Evolutionary conservation across 1,139 yeast species (phyloP), one percentile per base, ranked within the genome.

Genomic region (Hansenula sp.): DNA sequence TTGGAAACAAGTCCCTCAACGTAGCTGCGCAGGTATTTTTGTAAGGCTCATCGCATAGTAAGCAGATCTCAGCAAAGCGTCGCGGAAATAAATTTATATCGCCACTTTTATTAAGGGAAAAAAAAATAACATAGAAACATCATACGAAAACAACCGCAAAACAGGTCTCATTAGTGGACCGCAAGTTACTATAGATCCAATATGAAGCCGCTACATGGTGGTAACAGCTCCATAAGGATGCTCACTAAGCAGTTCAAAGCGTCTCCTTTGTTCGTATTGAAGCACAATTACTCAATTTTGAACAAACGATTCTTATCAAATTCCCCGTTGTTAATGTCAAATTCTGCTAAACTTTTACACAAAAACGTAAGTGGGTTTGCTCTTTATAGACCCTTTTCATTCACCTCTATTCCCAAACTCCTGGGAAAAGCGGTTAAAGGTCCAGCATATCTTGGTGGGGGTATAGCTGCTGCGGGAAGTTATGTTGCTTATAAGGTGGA

Each of bases 401-500:
- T 57, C 44, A 42, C 71, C n/a, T 62, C 74, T 2, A 59, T 76
- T 15, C 81, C 84, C 11, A 77, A 71, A 57, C 54, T 77, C 1
- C 74, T 85, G 33, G 74, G 78, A 32, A 84, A 79, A 55, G 68
- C 76, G 5, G 74, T 79, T 4, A 77, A 78, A 47, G 64, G 85
- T 1, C 95, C 95, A 0, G 91, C 89, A 0, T 88, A 88, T 52
- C 67, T 88, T 1, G 96, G 96, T 1, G 95, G 96, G 9, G 89
- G 96, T 0, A 66, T 90, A 38, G 96, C 96, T 1, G 98, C 97
- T 9, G 96, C 96, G 4, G 96, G 96, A 0, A 85, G 96, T 4
- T 93, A 90, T 60, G 83, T 90, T 39, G 89, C 91, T 27, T 90
- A 90, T 62, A 91, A 93, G 62, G 86, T 90, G 4, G 96, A 90